Base-by-base conservation (phyloP, 495 filamentous ascomycete genomes). In the Podospora anserina region DNA sequence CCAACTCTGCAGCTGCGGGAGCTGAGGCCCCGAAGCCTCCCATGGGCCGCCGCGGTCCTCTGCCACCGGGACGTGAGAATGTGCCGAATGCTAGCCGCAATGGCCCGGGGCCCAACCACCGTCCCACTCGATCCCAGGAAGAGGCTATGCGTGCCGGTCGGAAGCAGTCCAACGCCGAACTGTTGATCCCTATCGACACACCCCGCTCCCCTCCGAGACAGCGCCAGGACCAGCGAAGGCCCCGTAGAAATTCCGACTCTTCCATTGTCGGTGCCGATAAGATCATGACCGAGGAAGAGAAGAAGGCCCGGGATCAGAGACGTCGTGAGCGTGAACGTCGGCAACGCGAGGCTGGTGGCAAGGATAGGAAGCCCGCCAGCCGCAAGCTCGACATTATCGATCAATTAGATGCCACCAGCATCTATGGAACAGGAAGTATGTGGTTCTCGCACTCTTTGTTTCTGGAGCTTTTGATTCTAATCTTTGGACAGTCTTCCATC, bases 351-450 rank as follows among this genome's bases (percentile, higher is more conserved):
- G 82, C 84, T 69, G 61, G 32, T 32, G 61, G 61, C 61, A 86
- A 82, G 76, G 76, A 84, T 65, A 88, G 83, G 77, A 87, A 82
- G 77, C 83, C 79, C 74, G 81, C 79, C 66, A 87, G 83, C 68
- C 85, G 88, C 64, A 88, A 88, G 68, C 79, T 98, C 66, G 96
- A 99, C 78, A 86, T 98, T 63, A 99, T 99, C 72, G 96, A 99
- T 79, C 94, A 97, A 75, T 83, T 99, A 61, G 96, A 99, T 83
- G 95, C 94, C 58, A 97, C 94, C 13, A 94, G 94, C 72, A 96
- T 99, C 73, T 97, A 96, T 75, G 95, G 96, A 57, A 91, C 92
- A 68, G 95, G 95, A 77, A 84, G 94, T 98, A 82, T 79, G 94
- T 89, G 4, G 60, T 57, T 20, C 63, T 59, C 69, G 5, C 61